Evolutionary conservation across 1,284 basidiomycete species (phyloP), one percentile per base, ranked within the genome.

Genomic region (Tilletia setariae): DNA sequence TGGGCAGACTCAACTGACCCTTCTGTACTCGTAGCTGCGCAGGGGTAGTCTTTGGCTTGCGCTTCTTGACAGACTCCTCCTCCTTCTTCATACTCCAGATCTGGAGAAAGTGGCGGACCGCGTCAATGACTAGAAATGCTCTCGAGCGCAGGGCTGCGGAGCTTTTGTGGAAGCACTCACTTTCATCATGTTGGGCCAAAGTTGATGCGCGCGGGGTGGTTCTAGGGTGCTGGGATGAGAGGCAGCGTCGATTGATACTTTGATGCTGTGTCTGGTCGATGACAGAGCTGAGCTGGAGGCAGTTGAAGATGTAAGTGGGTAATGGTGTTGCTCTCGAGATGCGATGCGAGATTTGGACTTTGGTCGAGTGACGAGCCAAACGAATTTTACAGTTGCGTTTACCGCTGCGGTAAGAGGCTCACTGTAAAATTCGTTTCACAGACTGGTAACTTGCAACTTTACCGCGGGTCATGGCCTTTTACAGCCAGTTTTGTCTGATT

Each of bases 1-100:
- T n/a, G n/a, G n/a, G n/a, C n/a, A n/a, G n/a, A n/a, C n/a, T n/a
- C 23, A 42, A 79, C 86, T 70, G 74, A 94, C 95, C 95, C 87
- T 98, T 99, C 87, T 98, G 96, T 16, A 98, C 94, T 67, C 95
- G 89, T 82, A 99, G 91, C 84, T 98, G 94, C 42, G 96, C 95
- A 13, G 95, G 94, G 77, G 91, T 93, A 65, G 92, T 96, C 88
- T 96, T 97, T 51, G 79, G 79, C 74, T 79, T 76, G 72, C 76
- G 74, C 72, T 77, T 79, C 66, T 71, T 74, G 32, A 74, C 76
- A 71, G 75, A 68, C 62, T 81, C 79, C 44, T 79, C 79, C 64
- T 81, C 79, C 66, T 79, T 80, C 66, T 78, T 79, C 76, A 80
- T 77, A 44, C 72, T 74, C 79, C 79, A 81, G 61, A 81, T 76